Conservation (phyloP, 2,329 filamentous ascomycete genomes). For the Mycosphaerella sp. region DNA sequence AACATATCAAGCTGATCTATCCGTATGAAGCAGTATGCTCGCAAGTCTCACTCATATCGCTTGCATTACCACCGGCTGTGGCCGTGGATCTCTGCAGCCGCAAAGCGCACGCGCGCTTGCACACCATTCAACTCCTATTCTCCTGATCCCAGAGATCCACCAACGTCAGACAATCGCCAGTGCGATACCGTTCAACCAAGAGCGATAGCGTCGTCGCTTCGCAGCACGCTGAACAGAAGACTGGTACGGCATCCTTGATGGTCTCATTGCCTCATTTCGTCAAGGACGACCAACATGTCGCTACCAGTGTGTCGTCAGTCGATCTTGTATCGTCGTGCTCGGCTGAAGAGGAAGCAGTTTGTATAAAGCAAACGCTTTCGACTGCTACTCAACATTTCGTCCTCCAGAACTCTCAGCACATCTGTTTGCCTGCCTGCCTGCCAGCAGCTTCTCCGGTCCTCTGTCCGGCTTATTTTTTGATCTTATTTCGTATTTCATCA, state of each 20-base stretch:
- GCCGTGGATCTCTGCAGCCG: background rate
- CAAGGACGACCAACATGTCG: background rate
- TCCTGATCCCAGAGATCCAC: background rate
- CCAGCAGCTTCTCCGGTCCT: background rate
- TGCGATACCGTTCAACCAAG: background rate
- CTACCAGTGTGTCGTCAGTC: background rate
- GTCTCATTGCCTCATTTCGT: constrained; percentile 7
- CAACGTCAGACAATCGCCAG: background rate
- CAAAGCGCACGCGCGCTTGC: background rate
- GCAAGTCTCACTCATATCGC: background rate
- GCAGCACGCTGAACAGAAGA: background rate
- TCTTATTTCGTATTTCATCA: constrained; percentile 1
- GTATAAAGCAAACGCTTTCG: constrained; percentile 3
- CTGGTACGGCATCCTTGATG: constrained; percentile 4
- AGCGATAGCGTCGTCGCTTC: background rate
- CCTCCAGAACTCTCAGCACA: background rate
- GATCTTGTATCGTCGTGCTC: background rate
- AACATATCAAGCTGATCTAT: background rate
- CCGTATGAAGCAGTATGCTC: background rate
- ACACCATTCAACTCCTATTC: background rate
- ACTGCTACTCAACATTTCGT: background rate
- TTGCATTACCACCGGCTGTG: background rate
- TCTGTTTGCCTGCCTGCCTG: background rate
- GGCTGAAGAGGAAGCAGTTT: background rate
- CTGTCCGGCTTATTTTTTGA: background rate